These are phyloP conservation scores for Pseudozyma tsukubaensis DNA, from an alignment of 1,284 basidiomycete genomes.

Conservation along the genomic window DNA sequence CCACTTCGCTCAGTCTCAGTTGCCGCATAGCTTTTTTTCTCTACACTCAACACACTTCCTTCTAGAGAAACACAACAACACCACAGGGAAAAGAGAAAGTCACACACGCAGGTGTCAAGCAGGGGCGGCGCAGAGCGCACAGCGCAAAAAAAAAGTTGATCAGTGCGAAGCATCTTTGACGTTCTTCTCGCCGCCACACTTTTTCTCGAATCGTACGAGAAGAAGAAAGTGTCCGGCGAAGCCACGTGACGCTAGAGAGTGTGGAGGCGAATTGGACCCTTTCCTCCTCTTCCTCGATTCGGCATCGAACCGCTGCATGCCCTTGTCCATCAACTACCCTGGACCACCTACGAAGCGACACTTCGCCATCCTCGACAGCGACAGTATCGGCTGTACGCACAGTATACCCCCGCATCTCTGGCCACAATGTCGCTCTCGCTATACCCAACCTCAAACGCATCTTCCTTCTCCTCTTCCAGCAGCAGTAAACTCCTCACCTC, in stretches of 20 bases:
- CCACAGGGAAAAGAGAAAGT: slow-evolving; percentile 2
- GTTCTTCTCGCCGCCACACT: slow-evolving; percentile 13
- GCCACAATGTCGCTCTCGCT: slow-evolving; percentile 29
- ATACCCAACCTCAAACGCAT: slow-evolving; percentile 9
- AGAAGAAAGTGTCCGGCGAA: neutral
- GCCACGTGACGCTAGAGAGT: slow-evolving; percentile 8
- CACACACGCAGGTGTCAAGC: neutral
- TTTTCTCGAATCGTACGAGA: slow-evolving; percentile 11
- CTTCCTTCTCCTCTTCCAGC: neutral
- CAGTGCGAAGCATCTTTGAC: slow-evolving; percentile 26
- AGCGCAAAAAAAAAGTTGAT: slow-evolving; percentile 1
- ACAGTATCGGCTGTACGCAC: too few species aligned
- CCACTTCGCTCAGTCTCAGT: slow-evolving; percentile 9
- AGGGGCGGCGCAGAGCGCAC: neutral
- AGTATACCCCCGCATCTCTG: neutral
- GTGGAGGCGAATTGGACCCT: slow-evolving; percentile 28
- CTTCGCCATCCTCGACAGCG: too few species aligned
- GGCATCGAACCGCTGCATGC: neutral
- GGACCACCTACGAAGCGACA: slow-evolving; percentile 4
- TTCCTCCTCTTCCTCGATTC: neutral
- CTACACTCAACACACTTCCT: too few species aligned
- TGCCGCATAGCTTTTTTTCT: neutral
- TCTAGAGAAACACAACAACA: neutral
- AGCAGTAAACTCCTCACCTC: slow-evolving; percentile 2
- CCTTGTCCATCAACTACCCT: neutral